Evolutionary conservation across 495 filamentous ascomycete genomes (phyloP), one percentile per base, ranked within the genome.

Genomic region (Bryoglossum gracile): DNA sequence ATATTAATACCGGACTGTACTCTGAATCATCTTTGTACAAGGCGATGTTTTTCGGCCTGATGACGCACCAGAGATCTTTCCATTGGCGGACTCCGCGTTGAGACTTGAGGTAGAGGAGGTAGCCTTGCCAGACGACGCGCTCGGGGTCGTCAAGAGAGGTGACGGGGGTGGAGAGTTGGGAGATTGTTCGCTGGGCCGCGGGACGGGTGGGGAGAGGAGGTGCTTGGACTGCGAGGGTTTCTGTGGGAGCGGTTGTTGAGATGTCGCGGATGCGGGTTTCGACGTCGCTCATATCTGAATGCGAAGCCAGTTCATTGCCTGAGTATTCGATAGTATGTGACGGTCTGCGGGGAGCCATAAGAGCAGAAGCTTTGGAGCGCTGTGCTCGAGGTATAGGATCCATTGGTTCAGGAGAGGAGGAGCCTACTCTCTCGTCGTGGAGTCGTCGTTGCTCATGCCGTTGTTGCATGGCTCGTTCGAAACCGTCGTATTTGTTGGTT

Each of bases 11-110:
- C 2, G 91, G 87, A 14, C 85, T 84, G 63, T 96, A 96, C 68
- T 98, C 92, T 64, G 80, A 65, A 24, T 94, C 89, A 57, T 90
- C 83, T 66, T 96, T 97, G 70, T 98, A 97, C 17, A 97, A 80
- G 5, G 88, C 86, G 39, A 97, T 66, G 44, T 87, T 87, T 50
- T 85, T 83, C 0, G 89, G 82, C 26, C 90, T 85, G n/a, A 97
- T 68, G 0, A 98, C 92, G 0, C 83, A 82, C 92, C 92, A 98
- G 25, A 87, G 73, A 53, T 86, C 84, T 71, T 94, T 96, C 92
- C 92, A 98, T 58, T 92, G 87, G 26, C 84, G 81, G 32, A 98
- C 83, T 4, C 86, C 87, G n/a, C 84, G 74, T 56, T 89, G 90
- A 51, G 83, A 84, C 51, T 86, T 88, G 21, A 95, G 76, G 51